Base-by-base conservation (phyloP, 805 yeast genomes). In the Ogataea zsoltii region DNA sequence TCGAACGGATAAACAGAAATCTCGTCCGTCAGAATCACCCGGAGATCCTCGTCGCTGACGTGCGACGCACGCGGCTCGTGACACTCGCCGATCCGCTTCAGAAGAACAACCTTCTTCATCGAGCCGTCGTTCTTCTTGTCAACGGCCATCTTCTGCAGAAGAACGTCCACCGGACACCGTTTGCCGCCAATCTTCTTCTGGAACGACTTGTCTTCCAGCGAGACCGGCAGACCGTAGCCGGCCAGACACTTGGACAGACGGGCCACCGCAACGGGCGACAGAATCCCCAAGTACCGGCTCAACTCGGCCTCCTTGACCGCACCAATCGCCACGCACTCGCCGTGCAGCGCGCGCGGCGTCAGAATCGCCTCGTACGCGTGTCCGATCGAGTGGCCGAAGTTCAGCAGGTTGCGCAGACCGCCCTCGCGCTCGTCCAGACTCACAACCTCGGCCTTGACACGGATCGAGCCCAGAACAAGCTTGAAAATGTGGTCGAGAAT, bases 271-370 rank as follows among this genome's bases (percentile, higher is more conserved):
- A 89, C 92, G 3, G 98, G 94, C 1, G 95, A 80, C 53, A 94
- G 71, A 42, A 88, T 79, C 18, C 97, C 97, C 59, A 88, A 73
- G 66, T 88, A 89, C 61, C 99, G 80, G n/a, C 97, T 77, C 53
- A 94, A 75, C 67, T 94, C 99, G 4, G 98, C 98, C 67, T 94
- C 99, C 59, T 83, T 78, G 28, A 94, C 83, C 78, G 90, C 86
- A 53, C 99, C 99, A 49, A 94, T 78, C n/a, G 98, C 77, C n/a
- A 94, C 99, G 76, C 99, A 94, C 69, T 94, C 99, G 49, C 99
- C 99, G 61, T 94, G 99, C 36, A 94, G 76, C 18, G 96, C 94
- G 66, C 91, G 89, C 7, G 99, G 99, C 3, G 98, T 91, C 51
- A 94, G 74, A 29, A 94, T 82, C n/a, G 99, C 98, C 71, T 94